phyloP scores from a whole-genome alignment of 768 basidiomycete genomes.

The Sistotremastrum suecicum region DNA sequence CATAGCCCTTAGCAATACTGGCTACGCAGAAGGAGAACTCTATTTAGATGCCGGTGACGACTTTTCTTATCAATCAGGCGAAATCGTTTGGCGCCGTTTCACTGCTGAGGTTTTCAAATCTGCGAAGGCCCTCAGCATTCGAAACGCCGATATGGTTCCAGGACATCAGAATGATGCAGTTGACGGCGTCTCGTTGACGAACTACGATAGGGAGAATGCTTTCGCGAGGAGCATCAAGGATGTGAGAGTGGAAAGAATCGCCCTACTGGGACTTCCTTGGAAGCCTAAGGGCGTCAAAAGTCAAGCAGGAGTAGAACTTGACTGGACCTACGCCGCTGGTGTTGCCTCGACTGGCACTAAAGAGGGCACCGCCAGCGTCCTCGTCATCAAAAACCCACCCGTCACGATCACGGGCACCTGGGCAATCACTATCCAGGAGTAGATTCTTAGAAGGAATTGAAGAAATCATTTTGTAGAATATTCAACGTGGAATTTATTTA shows the following conservation, averaged over 20 bases:
- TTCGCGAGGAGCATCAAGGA: slow-evolving; percentile 52
- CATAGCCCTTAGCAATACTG: slow-evolving; percentile 53
- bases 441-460: background rate
- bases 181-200: slow-evolving; percentile 32
- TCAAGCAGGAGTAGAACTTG: slow-evolving; percentile 34
- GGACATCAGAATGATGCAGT: slow-evolving; percentile 24
- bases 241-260: slow-evolving; percentile 72
- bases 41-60: slow-evolving; percentile 93
- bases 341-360: slow-evolving; percentile 38
- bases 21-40: slow-evolving; percentile 62
- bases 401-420: slow-evolving; percentile 48
- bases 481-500: too few relatives aligned
- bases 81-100: slow-evolving; percentile 77
- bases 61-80: slow-evolving; percentile 59
- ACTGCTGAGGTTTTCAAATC: slow-evolving; percentile 31
- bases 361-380: slow-evolving; percentile 50
- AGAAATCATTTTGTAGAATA: too few relatives aligned
- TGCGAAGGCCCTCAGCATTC: slow-evolving; percentile 29
- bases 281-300: slow-evolving; percentile 51
- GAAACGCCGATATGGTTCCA: slow-evolving; percentile 16
- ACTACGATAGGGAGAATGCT: slow-evolving; percentile 42
- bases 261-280: slow-evolving; percentile 55
- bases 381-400: slow-evolving; percentile 67
- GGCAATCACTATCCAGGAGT: slow-evolving; percentile 25
- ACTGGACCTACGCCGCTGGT: slow-evolving; percentile 58